Evolutionary conservation across 2,329 filamentous ascomycete species (phyloP).

Genomic region (Periconia sp.): DNA sequence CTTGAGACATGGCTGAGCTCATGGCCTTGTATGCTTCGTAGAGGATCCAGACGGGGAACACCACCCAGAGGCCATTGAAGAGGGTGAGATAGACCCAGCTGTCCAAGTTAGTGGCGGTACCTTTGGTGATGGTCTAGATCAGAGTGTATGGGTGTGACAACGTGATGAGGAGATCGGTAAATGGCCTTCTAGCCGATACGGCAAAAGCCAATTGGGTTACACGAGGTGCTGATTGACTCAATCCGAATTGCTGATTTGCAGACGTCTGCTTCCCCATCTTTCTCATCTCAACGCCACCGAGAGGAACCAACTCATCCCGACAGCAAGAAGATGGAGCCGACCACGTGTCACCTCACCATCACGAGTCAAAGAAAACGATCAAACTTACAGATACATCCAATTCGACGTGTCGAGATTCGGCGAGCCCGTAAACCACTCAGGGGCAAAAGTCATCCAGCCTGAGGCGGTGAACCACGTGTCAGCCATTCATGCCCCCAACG

Average conservation of each 20-base stretch:
- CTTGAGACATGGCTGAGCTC: slow-evolving; percentile 42
- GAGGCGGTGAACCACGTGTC: slow-evolving; percentile 46
- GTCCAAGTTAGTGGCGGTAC: slow-evolving; percentile 1
- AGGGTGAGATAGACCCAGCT: slow-evolving; percentile 68
- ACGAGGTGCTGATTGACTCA: too few species aligned
- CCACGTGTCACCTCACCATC: too few species aligned
- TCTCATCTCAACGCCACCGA: too few species aligned
- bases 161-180: neutral
- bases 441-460: slow-evolving; percentile 69
- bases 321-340: too few species aligned
- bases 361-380: slow-evolving; percentile 5
- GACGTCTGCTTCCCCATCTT: too few species aligned
- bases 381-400: slow-evolving; percentile 62
- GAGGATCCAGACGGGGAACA: slow-evolving; percentile 64
- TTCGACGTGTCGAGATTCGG: slow-evolving; percentile 64
- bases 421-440: slow-evolving; percentile 67
- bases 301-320: too few species aligned
- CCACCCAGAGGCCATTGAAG: slow-evolving; percentile 70
- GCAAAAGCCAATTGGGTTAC: too few species aligned
- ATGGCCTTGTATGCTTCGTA: slow-evolving; percentile 58
- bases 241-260: too few species aligned
- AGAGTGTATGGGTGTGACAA: neutral
- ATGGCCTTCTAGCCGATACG: too few species aligned
- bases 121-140: neutral
- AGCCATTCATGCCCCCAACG: slow-evolving; percentile 31